phyloP scores from a whole-genome alignment of 805 yeast species.

The Wickerhamomyces ciferrii region DNA sequence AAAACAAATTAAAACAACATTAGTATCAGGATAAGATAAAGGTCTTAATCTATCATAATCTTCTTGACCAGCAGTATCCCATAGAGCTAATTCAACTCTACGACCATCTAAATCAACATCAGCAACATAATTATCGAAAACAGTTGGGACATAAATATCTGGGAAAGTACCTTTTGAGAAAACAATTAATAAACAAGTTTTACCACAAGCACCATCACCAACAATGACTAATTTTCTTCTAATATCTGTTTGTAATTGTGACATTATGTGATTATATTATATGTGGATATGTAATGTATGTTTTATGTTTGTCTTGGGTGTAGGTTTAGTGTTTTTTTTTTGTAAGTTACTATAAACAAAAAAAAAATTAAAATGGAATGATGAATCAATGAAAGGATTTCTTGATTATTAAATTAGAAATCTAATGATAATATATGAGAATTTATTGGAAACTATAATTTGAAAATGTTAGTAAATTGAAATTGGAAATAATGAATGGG shows the following conservation, averaged over 20 bases:
- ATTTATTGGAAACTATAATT: too few relatives aligned
- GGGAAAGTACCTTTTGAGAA: constrained; percentile 89
- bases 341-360: not conserved
- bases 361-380: too few relatives aligned
- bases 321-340: not conserved
- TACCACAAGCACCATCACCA: constrained; percentile 98
- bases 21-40: constrained; percentile 85
- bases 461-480: too few relatives aligned
- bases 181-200: constrained; percentile 84
- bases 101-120: constrained; percentile 91
- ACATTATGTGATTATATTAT: constrained; percentile 16
- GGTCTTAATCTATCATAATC: constrained; percentile 94
- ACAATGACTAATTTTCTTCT: constrained; percentile 88
- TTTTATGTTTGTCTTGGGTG: not conserved
- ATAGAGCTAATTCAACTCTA: constrained; percentile 86
- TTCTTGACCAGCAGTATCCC: constrained; percentile 99
- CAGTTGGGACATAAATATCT: constrained; percentile 93
- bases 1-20: constrained; percentile 88
- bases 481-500: too few relatives aligned
- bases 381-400: too few relatives aligned
- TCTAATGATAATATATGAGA: too few relatives aligned
- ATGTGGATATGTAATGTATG: not conserved
- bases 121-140: constrained; percentile 95
- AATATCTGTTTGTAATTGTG: constrained; percentile 24
- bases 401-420: too few relatives aligned